A percentile compares a stretch with the other conserved stretches of the same genome.
These are phyloP conservation scores for Rubroshorea leprosula DNA, from an alignment of 345 rosid species.

Conservation along the genomic window DNA sequence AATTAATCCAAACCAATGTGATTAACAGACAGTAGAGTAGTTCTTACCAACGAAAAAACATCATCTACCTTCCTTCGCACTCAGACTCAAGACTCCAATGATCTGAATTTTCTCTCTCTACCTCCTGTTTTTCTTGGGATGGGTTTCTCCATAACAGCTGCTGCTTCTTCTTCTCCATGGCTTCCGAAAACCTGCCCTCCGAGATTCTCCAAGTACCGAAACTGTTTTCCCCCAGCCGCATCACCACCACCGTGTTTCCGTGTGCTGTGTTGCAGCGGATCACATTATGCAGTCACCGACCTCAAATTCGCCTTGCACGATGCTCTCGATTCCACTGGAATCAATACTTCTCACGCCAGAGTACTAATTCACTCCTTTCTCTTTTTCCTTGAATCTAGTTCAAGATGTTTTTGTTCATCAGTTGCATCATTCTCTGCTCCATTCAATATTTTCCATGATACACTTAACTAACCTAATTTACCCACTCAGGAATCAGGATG, in stretches of 20 bases:
- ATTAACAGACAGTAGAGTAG: no score
- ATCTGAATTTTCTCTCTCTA: neutral
- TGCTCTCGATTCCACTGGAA: conserved; percentile 18
- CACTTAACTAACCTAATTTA: no score
- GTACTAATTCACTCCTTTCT: neutral
- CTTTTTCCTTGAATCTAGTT: neutral
- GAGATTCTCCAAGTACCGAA: neutral
- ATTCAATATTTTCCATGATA: no score
- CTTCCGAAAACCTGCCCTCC: neutral
- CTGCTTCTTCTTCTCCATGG: neutral
- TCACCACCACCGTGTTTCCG: neutral
- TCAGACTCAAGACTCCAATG: neutral
- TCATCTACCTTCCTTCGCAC: neutral
- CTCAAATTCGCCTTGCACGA: conserved; percentile 18
- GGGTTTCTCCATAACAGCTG: neutral
- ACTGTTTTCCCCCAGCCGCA: neutral
- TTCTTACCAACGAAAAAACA: no score
- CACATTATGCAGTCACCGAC: conserved; percentile 2
- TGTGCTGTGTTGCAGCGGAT: neutral
- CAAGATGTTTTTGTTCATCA: neutral
- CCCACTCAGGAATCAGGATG: no score
- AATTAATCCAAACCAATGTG: no score
- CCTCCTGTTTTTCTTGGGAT: neutral
- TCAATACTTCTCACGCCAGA: conserved; percentile 15
- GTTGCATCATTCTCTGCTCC: neutral